Base-by-base conservation (phyloP, 257 asterid species). In the Solanum sitiens region DNA sequence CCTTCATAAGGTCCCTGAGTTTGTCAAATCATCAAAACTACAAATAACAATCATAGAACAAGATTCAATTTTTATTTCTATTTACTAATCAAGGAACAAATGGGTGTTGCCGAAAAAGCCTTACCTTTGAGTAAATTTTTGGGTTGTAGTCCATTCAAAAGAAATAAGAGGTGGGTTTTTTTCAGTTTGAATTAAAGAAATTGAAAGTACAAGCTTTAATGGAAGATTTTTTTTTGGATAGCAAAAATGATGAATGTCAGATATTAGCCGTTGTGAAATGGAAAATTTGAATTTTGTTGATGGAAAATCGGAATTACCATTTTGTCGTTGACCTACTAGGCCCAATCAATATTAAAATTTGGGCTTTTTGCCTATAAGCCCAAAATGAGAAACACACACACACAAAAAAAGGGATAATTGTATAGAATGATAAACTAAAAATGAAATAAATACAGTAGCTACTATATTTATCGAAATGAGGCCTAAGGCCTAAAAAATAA, bases 251-350 rank as follows among this genome's bases (percentile, higher is more conserved):
- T 7, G 35, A 39, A 16, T 75, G 56, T 40, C 59, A 75, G 83
- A 40, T 84, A 84, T 80, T 85, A 88, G 90, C 91, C 91, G 91
- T 90, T 90, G 77, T 70, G 7, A 33, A 86, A 37, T 68, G 82
- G 5, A 67, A 33, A 40, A 61, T 89, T 89, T 86, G 87, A 87
- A 89, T 40, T 33, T 33, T 33, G 37, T 33, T 33, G 37, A 33
- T 33, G 37, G 37, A 33, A 33, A 33, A 33, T 33, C 37, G 37
- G 37, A 33, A 33, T 33, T 33, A 33, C 37, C 37, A 4, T 33
- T 33, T 33, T 33, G 37, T 33, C 37, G 37, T 33, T 33, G 4
- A 33, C 37, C 37, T 33, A 33, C 37, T 33, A 33, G 37, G 37
- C 37, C 37, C 37, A 33, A 33, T 33, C 37, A 33, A 33, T 33